Conservation (phyloP, 75 land plant genomes). For the Cunninghamia lanceolata region DNA sequence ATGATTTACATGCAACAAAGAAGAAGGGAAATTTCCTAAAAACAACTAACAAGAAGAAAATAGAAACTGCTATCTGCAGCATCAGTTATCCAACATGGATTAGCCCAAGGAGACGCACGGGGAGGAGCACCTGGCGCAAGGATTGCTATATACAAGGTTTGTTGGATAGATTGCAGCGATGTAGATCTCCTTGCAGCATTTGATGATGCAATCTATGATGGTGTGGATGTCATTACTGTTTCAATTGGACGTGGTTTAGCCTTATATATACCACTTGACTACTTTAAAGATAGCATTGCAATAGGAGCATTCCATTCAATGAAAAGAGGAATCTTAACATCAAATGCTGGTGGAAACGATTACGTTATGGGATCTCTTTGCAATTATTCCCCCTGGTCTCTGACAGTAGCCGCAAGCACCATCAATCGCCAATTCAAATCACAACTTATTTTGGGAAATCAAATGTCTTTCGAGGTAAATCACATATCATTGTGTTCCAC, state of each 20-base stretch:
- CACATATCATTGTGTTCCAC: neutral
- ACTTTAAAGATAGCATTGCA: slow-evolving; percentile 26
- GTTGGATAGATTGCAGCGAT: slow-evolving; percentile 42
- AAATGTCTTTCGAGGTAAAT: slow-evolving; percentile 21
- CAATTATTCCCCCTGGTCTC: slow-evolving; percentile 35
- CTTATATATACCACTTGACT: neutral
- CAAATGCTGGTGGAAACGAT: slow-evolving; percentile 30
- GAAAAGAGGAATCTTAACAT: slow-evolving; percentile 18
- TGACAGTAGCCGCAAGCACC: slow-evolving; percentile 33
- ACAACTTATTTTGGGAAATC: slow-evolving; percentile 28
- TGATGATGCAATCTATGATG: slow-evolving; percentile 69
- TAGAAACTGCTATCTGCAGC: too few relatives aligned
- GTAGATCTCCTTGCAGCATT: slow-evolving; percentile 58
- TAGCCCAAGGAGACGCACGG: too few relatives aligned
- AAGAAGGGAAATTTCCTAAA: too few relatives aligned
- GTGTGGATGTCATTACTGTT: slow-evolving; percentile 63
- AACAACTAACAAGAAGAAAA: too few relatives aligned
- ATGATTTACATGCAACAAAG: too few relatives aligned
- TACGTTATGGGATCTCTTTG: neutral
- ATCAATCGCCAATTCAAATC: slow-evolving; percentile 24
- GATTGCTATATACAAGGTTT: slow-evolving; percentile 66
- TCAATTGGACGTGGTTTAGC: too few relatives aligned
- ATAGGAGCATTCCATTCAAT: slow-evolving; percentile 53
- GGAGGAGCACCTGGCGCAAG: slow-evolving; percentile 43
- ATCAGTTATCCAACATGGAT: too few relatives aligned